Evolutionary conservation across 202 grass and related monocot species (phyloP).

Genomic region (Dendrocalamus latiflorus): DNA sequence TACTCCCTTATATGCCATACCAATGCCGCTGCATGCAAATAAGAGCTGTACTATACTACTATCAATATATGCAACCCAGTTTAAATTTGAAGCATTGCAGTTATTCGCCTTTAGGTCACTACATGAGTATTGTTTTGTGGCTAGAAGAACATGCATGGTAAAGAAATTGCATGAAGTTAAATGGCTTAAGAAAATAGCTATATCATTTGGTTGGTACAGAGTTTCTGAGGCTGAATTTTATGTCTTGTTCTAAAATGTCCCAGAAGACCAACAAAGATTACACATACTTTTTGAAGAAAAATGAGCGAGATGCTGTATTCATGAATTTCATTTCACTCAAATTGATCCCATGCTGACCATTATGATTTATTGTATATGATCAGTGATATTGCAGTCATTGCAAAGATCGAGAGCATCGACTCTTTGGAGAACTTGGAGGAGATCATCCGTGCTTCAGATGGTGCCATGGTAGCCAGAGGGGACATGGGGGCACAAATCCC

Average conservation of each 20-base stretch:
- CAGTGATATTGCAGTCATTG: slow-evolving; percentile 80
- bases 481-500: slow-evolving; percentile 94
- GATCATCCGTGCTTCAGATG: slow-evolving; percentile 81
- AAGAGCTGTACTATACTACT: no score
- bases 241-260: background rate
- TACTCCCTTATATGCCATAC: background rate
- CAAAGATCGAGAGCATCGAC: slow-evolving; percentile 92
- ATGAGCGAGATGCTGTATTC: background rate
- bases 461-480: slow-evolving; percentile 90
- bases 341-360: background rate
- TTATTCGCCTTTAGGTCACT: background rate
- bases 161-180: background rate
- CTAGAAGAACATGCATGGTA: background rate
- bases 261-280: background rate
- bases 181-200: background rate
- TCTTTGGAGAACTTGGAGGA: slow-evolving; percentile 76
- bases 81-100: background rate
- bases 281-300: background rate
- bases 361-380: slow-evolving; percentile 24
- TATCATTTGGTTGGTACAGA: background rate
- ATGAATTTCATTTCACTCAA: slow-evolving; percentile 5
- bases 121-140: background rate
- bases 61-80: background rate
- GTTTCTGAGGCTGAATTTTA: background rate
- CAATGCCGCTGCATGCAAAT: background rate